Base-by-base conservation (phyloP, 352 stramenopile species). In the Globisporangium takayamanum region DNA sequence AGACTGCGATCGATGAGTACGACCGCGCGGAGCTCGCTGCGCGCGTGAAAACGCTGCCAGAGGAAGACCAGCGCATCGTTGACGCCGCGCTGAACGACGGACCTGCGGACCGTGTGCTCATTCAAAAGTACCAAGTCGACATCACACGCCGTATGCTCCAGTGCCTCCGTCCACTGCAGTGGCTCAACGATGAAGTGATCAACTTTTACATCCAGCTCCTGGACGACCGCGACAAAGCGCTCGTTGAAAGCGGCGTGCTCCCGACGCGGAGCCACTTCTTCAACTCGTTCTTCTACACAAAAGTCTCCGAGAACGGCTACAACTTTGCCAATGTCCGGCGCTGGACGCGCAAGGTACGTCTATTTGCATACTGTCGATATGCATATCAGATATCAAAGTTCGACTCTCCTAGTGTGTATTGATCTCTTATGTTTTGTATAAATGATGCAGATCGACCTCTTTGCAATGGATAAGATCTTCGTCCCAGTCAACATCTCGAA, bases 391-490 rank as follows among this genome's bases (percentile, higher is more conserved):
- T n/a, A 45, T 45, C 5, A 0, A 1, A n/a, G 18, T 18, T 45
- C 5, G 39, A 16, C 18, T n/a, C 39, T 15, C 4, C 15, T 45
- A 18, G 12, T 15, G 15, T 15, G 39, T 45, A 45, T 12, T 45
- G 39, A 45, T 15, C 39, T 8, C 5, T 49, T 36, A 22, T 41
- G 20, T 54, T 48, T 22, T 25, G 52, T 28, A 16, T 7, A 22
- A 41, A 11, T 12, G 11, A 10, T n/a, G 26, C 55, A 89, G 84
- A 78, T 94, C 53, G 85, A 95, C 62, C 28, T 95, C n/a, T 95
- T 95, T 56, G 66, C 80, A n/a, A 91, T 95, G 83, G 85, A 95
- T 72, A 95, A 95, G 59, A 76, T 95, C 62, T 93, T 93, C 57
- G 74, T 95, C 3, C 85, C 85, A 4, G 76, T 95, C 52, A 93